Evolutionary conservation across 2,329 filamentous ascomycete species (phyloP).

Genomic region (Colletotrichum sp.): DNA sequence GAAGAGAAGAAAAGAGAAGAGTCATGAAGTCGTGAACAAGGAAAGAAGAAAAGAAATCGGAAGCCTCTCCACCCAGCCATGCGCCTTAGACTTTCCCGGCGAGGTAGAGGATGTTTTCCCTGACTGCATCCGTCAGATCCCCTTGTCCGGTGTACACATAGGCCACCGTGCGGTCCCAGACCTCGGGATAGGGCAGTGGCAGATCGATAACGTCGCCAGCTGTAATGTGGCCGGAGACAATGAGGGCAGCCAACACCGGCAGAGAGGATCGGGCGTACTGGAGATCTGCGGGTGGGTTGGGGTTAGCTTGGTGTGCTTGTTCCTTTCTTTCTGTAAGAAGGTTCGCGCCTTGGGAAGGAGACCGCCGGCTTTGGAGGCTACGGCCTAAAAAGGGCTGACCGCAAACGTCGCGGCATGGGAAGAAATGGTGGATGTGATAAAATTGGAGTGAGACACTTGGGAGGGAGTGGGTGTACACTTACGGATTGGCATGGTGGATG

Average conservation of each 20-base stretch:
- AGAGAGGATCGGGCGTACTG: conserved; percentile 53
- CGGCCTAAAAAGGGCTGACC: not conserved
- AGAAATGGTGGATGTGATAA: not conserved
- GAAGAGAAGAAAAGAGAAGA: not conserved
- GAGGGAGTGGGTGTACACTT: conserved; percentile 30
- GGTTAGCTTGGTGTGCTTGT: not conserved
- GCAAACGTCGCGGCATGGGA: conserved; percentile 12
- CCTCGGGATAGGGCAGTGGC: conserved; percentile 60
- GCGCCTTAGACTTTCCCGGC: conserved; percentile 50
- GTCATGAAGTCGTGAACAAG: conserved; percentile 9
- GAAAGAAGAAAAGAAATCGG: not conserved
- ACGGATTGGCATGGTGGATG: conserved; percentile 51
- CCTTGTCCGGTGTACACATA: conserved; percentile 60
- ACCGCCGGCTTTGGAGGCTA: not conserved
- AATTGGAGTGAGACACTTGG: conserved; percentile 1
- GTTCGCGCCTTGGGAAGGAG: not conserved
- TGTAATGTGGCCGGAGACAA: conserved; percentile 57
- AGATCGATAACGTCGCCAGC: conserved; percentile 61
- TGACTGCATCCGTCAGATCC: conserved; percentile 49
- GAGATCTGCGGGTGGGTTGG: conserved; percentile 40
- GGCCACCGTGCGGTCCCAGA: conserved; percentile 60
- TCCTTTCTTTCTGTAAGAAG: not conserved
- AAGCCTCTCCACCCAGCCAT: not conserved
- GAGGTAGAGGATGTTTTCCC: conserved; percentile 59
- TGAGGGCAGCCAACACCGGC: conserved; percentile 59